phyloP scores from a whole-genome alignment of 208 protist genomes.

The Trypanosoma vivax region DNA sequence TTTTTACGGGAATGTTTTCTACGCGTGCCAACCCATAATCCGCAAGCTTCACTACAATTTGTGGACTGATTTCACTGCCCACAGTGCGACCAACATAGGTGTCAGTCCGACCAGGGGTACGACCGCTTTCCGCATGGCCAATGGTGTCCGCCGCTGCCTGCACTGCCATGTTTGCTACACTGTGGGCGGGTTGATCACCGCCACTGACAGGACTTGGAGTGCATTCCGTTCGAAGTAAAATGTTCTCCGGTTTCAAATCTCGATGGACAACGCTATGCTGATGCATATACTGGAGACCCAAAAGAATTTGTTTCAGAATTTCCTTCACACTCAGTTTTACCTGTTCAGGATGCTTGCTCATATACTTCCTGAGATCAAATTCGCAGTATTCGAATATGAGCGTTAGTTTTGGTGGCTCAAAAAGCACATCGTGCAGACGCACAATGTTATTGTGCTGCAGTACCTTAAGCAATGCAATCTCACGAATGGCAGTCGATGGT shows the following conservation, averaged over 20 bases:
- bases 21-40: conserved; percentile 86
- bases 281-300: conserved; percentile 74
- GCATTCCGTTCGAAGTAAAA: conserved; percentile 64
- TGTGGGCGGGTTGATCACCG: neutral
- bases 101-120: neutral
- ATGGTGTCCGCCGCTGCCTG: no score
- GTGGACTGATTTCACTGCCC: neutral
- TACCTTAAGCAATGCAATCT: conserved; percentile 92
- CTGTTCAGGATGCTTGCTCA: conserved; percentile 41
- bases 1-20: conserved; percentile 89
- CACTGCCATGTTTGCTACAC: neutral
- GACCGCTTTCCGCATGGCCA: no score
- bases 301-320: conserved; percentile 77
- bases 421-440: conserved; percentile 93
- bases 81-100: neutral
- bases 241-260: conserved; percentile 90
- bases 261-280: conserved; percentile 75
- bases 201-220: neutral
- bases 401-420: conserved; percentile 94
- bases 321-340: conserved; percentile 40
- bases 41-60: conserved; percentile 71
- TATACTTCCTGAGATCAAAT: conserved; percentile 95
- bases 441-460: conserved; percentile 93
- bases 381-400: conserved; percentile 97
- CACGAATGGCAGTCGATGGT: conserved; percentile 85